Conservation (phyloP, 371 early-diverging fungal genomes). For the Actinomortierella ambigua region DNA sequence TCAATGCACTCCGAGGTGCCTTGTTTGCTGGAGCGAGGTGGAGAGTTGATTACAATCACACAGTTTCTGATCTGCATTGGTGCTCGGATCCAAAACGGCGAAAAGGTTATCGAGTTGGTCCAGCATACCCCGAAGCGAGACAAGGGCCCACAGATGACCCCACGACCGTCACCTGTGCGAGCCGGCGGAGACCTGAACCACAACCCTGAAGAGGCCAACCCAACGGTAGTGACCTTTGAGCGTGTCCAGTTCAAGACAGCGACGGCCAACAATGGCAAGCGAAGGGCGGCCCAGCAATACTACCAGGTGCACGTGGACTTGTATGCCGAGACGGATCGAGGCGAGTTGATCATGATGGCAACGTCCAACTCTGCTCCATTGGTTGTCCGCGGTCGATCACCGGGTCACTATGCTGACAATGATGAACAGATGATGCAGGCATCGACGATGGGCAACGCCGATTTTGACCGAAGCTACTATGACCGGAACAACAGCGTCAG, state of each 20-base stretch:
- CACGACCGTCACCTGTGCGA: slow-evolving; percentile 62
- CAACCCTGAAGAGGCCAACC: slow-evolving; percentile 58
- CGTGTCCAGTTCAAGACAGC: slow-evolving; percentile 95
- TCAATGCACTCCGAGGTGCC: slow-evolving; percentile 54
- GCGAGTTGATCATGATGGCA: slow-evolving; percentile 64
- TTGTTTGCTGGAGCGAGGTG: slow-evolving; percentile 63
- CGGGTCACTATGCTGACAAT: slow-evolving; percentile 87
- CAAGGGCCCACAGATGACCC: slow-evolving; percentile 87
- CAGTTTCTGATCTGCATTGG: slow-evolving; percentile 75
- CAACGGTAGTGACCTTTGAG: slow-evolving; percentile 81
- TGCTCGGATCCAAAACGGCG: slow-evolving; percentile 76
- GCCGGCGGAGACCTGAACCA: slow-evolving; percentile 64
- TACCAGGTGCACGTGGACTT: slow-evolving; percentile 77
- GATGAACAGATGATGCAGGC: slow-evolving; percentile 28
- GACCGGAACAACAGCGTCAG: slow-evolving; percentile 41
- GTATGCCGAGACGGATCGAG: slow-evolving; percentile 65
- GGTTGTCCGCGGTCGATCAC: slow-evolving; percentile 93
- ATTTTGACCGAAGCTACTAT: slow-evolving; percentile 8
- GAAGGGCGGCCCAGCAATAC: slow-evolving; percentile 92
- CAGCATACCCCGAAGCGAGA: slow-evolving; percentile 96
- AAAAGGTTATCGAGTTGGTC: slow-evolving; percentile 79
- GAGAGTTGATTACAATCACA: slow-evolving; percentile 54
- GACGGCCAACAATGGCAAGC: slow-evolving; percentile 92
- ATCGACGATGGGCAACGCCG: too few relatives aligned
- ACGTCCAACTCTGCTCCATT: slow-evolving; percentile 77